phyloP scores from a whole-genome alignment of 345 rosid species.

The Eucalyptus victrix region DNA sequence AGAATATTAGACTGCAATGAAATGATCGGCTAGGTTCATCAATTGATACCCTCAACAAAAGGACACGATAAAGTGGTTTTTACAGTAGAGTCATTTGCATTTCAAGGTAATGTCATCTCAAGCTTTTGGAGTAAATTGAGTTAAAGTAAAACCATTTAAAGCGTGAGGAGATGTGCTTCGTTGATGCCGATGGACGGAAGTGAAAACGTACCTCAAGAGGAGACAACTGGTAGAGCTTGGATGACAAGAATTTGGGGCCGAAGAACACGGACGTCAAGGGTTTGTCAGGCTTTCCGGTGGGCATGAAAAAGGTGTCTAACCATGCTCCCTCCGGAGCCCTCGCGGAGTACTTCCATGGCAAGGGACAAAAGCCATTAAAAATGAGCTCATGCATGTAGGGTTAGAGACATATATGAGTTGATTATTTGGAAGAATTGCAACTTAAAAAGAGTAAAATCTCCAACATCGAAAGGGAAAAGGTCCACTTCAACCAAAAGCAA shows the following conservation, averaged over 20 bases:
- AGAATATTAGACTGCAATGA: no score
- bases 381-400: background rate
- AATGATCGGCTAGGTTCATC: no score
- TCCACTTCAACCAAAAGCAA: background rate
- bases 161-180: background rate
- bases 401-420: background rate
- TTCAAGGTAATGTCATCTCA: background rate
- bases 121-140: background rate
- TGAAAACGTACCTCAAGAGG: background rate
- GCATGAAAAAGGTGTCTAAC: conserved; percentile 1
- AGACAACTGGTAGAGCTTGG: conserved; percentile 7
- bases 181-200: background rate
- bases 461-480: background rate
- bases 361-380: background rate
- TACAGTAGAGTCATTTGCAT: background rate
- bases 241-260: conserved; percentile 6
- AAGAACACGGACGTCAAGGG: background rate
- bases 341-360: background rate
- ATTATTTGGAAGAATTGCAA: background rate
- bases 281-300: background rate
- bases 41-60: no score
- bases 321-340: background rate
- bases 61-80: background rate
- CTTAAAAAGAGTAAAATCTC: background rate
- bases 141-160: background rate